phyloP scores from a whole-genome alignment of 2,329 filamentous ascomycete species.

The Lachnellula occidentalis region DNA sequence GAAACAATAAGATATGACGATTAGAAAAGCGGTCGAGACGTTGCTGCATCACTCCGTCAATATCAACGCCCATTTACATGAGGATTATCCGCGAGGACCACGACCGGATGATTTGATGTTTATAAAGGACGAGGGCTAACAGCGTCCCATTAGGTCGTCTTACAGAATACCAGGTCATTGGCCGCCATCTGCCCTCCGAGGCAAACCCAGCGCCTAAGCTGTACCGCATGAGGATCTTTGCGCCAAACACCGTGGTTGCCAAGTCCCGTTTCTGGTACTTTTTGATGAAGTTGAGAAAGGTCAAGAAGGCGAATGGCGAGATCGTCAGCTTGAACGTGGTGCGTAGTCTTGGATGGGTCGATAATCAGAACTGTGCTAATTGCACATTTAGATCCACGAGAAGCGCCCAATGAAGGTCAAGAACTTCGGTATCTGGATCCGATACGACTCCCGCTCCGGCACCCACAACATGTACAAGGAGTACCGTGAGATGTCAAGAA shows the following conservation, averaged over 20 bases:
- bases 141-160: constrained; percentile 72
- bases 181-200: constrained; percentile 97
- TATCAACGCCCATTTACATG: no score
- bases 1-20: no score
- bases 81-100: not conserved
- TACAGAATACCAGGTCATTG: constrained; percentile 99
- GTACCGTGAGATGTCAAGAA: constrained; percentile 98
- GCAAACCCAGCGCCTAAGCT: constrained; percentile 95
- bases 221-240: constrained; percentile 99
- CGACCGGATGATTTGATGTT: not conserved
- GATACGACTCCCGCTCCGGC: constrained; percentile 98
- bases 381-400: constrained; percentile 72
- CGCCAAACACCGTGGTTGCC: constrained; percentile 93
- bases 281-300: constrained; percentile 97
- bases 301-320: constrained; percentile 99
- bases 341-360: constrained; percentile 38
- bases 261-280: constrained; percentile 99
- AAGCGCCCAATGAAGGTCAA: constrained; percentile 99
- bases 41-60: not conserved
- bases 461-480: constrained; percentile 99
- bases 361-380: constrained; percentile 9
- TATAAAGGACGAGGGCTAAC: constrained; percentile 18
- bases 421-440: constrained; percentile 99
- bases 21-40: not conserved
- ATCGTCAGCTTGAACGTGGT: constrained; percentile 96